Conservation (phyloP, 2,329 filamentous ascomycete genomes). For the Calonectria multiphialidica region DNA sequence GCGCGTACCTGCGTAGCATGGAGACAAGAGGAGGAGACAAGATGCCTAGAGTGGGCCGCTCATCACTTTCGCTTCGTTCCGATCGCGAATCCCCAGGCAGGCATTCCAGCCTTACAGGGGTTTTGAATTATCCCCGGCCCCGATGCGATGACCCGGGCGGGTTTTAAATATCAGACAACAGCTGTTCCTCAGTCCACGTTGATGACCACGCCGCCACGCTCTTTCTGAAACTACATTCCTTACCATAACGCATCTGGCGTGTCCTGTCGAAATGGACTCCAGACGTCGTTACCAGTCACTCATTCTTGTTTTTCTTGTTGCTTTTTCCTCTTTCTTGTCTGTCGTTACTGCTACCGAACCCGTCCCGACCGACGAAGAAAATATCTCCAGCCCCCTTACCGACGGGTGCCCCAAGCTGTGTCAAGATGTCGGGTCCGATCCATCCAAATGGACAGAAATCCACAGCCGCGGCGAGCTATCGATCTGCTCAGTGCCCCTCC, state of each 20-base stretch:
- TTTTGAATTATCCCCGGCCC: conserved; percentile 14
- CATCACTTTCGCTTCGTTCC: conserved; percentile 15
- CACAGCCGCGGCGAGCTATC: conserved; percentile 37
- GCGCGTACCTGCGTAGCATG: conserved; percentile 13
- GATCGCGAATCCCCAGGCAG: conserved; percentile 19
- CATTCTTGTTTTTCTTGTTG: conserved; percentile 34
- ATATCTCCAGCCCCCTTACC: conserved; percentile 38
- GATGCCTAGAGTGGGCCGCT: conserved; percentile 10
- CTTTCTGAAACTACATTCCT: background rate
- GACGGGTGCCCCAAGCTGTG: conserved; percentile 40
- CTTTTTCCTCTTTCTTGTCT: conserved; percentile 27
- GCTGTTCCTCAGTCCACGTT: background rate
- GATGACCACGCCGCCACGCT: background rate
- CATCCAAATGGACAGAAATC: conserved; percentile 41
- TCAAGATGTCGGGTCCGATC: conserved; percentile 32
- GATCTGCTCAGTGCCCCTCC: conserved; percentile 30
- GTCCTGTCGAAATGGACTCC: conserved; percentile 31
- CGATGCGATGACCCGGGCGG: background rate
- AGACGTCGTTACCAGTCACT: conserved; percentile 34
- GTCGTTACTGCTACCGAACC: conserved; percentile 8
- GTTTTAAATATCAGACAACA: conserved; percentile 26
- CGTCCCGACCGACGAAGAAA: conserved; percentile 34
- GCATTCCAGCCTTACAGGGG: conserved; percentile 35
- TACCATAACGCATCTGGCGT: background rate
- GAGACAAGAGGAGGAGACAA: background rate